These are phyloP conservation scores for Lactifluus pinguis DNA, from an alignment of 768 basidiomycete genomes.

Conservation along the genomic window DNA sequence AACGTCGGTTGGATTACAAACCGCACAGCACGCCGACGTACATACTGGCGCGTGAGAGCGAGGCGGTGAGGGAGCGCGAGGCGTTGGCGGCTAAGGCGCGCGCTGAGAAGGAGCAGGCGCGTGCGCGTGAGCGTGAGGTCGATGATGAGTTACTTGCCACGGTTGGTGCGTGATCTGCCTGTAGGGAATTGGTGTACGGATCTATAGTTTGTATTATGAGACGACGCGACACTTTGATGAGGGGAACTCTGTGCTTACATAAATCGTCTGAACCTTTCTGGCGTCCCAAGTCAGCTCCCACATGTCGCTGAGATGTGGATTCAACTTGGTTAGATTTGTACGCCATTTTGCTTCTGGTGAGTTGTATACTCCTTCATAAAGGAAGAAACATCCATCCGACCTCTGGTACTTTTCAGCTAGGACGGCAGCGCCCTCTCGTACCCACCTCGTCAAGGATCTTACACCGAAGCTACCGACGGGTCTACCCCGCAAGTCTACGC, in stretches of 20 bases:
- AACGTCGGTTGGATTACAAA: slow-evolving; percentile 80
- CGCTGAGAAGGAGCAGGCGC: slow-evolving; percentile 10
- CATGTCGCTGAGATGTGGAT: background rate
- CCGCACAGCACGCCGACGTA: slow-evolving; percentile 27
- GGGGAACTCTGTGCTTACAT: no score
- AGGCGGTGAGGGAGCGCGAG: slow-evolving; percentile 16
- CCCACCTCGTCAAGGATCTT: slow-evolving; percentile 18
- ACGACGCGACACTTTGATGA: no score
- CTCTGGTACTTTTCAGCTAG: slow-evolving; percentile 27
- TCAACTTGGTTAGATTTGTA: background rate
- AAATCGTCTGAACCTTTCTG: no score
- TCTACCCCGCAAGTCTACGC: background rate
- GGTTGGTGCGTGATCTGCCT: background rate
- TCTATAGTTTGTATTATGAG: no score
- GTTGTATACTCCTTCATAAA: background rate
- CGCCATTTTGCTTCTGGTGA: slow-evolving; percentile 12
- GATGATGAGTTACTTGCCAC: slow-evolving; percentile 17
- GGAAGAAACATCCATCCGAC: background rate
- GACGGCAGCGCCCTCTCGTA: slow-evolving; percentile 20
- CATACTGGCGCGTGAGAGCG: slow-evolving; percentile 14
- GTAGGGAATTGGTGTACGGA: no score
- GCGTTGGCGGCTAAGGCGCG: slow-evolving; percentile 1
- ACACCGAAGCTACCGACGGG: slow-evolving; percentile 1
- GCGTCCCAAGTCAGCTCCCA: no score
- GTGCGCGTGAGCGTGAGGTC: slow-evolving; percentile 14